Evolutionary conservation across 2,329 filamentous ascomycete genomes (phyloP).

Genomic region (Zopfia rhizophila): DNA sequence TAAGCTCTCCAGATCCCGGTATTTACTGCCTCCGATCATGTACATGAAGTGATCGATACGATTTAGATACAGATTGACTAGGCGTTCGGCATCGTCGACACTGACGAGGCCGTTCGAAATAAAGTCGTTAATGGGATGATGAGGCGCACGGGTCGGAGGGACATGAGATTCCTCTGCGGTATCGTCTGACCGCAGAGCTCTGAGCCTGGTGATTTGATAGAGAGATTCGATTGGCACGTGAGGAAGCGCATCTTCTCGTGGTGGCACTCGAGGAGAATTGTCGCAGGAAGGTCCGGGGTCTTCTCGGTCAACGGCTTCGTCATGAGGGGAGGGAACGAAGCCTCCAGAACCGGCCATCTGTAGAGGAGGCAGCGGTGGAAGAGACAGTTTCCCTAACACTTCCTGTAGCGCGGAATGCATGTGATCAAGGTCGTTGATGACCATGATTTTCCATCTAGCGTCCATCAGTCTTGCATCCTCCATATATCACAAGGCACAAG

Average conservation of each 20-base stretch:
- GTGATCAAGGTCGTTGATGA: slow-evolving; percentile 37
- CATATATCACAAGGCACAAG: too few species aligned
- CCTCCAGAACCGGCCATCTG: slow-evolving; percentile 31
- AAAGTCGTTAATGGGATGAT: slow-evolving; percentile 54
- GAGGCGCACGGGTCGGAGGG: slow-evolving; percentile 8
- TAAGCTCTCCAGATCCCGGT: slow-evolving; percentile 58
- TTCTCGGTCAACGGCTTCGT: slow-evolving; percentile 50
- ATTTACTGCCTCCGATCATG: slow-evolving; percentile 56
- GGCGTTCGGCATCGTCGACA: slow-evolving; percentile 53
- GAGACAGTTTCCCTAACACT: slow-evolving; percentile 50
- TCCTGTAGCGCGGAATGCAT: slow-evolving; percentile 54
- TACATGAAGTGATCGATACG: slow-evolving; percentile 61
- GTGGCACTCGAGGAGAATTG: slow-evolving; percentile 40
- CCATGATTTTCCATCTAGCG: slow-evolving; percentile 36
- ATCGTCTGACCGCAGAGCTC: slow-evolving; percentile 48
- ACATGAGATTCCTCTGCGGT: slow-evolving; percentile 51
- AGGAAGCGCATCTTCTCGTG: slow-evolving; percentile 38
- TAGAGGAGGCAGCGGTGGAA: slow-evolving; percentile 51
- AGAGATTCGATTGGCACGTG: slow-evolving; percentile 58
- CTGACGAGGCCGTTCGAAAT: slow-evolving; percentile 61
- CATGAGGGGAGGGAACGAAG: slow-evolving; percentile 33
- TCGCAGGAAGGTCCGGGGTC: slow-evolving; percentile 43
- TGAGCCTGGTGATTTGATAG: slow-evolving; percentile 59
- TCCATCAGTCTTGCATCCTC: slow-evolving; percentile 20
- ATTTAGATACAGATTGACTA: slow-evolving; percentile 55